Conservation (phyloP, 352 stramenopile genomes). For the Phytophthora tubulina region DNA sequence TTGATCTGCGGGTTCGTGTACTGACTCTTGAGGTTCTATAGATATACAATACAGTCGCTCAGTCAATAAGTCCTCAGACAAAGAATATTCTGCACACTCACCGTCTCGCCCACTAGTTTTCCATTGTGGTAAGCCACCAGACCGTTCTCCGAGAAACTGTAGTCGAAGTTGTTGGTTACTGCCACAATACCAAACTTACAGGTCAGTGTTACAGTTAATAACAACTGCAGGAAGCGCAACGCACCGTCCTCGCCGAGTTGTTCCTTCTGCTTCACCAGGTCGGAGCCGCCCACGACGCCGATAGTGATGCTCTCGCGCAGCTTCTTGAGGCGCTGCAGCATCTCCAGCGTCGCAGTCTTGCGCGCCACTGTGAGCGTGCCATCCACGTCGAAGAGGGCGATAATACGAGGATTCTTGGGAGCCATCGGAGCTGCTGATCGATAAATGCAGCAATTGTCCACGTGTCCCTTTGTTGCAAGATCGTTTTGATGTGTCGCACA, state of each 20-base stretch:
- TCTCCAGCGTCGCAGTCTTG: slow-evolving; percentile 91
- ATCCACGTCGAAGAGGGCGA: slow-evolving; percentile 99
- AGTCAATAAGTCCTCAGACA: no score
- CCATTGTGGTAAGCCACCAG: slow-evolving; percentile 98
- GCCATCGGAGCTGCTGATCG: slow-evolving; percentile 39
- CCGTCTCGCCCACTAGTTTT: slow-evolving; percentile 90
- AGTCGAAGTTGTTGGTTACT: slow-evolving; percentile 97
- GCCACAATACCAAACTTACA: not conserved
- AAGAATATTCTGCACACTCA: slow-evolving; percentile 24
- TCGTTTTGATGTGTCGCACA: slow-evolving; percentile 4
- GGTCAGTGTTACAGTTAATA: not conserved
- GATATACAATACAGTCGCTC: slow-evolving; percentile 4
- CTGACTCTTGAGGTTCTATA: slow-evolving; percentile 93
- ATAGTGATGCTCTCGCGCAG: slow-evolving; percentile 96
- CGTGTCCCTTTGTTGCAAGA: slow-evolving; percentile 19
- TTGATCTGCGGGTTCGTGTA: slow-evolving; percentile 98
- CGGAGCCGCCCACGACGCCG: slow-evolving; percentile 98
- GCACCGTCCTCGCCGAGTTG: slow-evolving; percentile 95
- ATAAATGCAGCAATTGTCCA: slow-evolving; percentile 16
- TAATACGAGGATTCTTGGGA: slow-evolving; percentile 91
- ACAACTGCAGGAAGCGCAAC: slow-evolving; percentile 15
- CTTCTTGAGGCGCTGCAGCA: slow-evolving; percentile 94
- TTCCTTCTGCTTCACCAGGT: slow-evolving; percentile 99
- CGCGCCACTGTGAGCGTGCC: slow-evolving; percentile 97
- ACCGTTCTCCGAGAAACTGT: slow-evolving; percentile 99